Base-by-base conservation (phyloP, 257 asterid species). In the Solanum ossicruentum region DNA sequence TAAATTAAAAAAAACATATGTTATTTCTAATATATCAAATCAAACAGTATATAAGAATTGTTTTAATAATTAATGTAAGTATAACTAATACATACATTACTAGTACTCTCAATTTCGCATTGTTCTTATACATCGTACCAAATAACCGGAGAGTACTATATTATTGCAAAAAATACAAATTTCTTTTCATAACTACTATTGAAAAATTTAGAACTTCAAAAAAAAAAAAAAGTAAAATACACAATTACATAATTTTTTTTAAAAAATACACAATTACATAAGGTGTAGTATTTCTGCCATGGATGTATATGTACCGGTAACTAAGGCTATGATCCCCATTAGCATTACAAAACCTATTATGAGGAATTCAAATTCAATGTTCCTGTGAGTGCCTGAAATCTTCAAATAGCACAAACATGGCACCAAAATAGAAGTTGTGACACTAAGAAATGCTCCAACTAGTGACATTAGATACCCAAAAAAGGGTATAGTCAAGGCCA, bases 331-430 rank as follows among this genome's bases (percentile, higher is more conserved):
- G 54, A 84, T 39, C 7, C 98, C 99, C 28, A 91, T 10, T 28
- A 89, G 81, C 52, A 92, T 89, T 78, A 92, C 90, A 23, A 93
- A 89, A 73, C 88, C 87, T 54, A 94, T 58, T 52, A 80, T 16
- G n/a, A 90, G 17, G 39, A 86, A 9, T 43, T 93, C 93, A 10
- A 87, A 4, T 65, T 94, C 88, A 56, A 88, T 55, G 56, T 89
- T 86, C 15, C 28, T 78, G 75, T 90, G 84, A 84, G 83, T 86
- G 26, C 97, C 92, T 2, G 97, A 92, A 21, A 96, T 93, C 95
- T 91, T 96, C 90, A 94, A 84, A 90, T 80, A 96, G 90, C 98
- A 96, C 87, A 93, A 57, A 85, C 98, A 90, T 0, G 99, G 99
- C 17, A 94, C 82, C 12, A 93, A 90, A 5, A 93, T 41, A 17